Base-by-base conservation (phyloP, 805 yeast species). In the Yamadazyma philogaea region DNA sequence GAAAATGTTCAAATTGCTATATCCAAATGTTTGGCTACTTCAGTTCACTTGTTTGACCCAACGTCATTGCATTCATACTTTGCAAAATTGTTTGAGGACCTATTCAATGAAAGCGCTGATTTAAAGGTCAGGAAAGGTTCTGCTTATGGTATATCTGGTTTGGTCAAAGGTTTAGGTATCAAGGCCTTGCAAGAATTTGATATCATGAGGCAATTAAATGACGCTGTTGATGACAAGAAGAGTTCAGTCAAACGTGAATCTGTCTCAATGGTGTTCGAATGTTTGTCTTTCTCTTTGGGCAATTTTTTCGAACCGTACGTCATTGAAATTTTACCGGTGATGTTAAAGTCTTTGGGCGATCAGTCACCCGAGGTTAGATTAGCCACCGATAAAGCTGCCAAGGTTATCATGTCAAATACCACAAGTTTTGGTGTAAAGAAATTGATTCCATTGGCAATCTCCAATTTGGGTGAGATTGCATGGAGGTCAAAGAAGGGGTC, bases 401-500 rank as follows among this genome's bases (percentile, higher is more conserved):
- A 86, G 54, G 78, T 78, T 38, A 84, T 93, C 48, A 93, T 93
- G 99, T 79, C 83, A 40, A 77, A 82, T 54, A 87, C 98, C 4
- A 89, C 98, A 2, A 81, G 95, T 48, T 93, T 71, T 62, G 99
- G 99, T 65, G 87, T 93, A 44, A 86, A 84, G 57, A 82, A 84
- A 51, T 74, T 93, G 61, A 89, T 93, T 60, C 99, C 99, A 2
- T 73, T 91, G 44, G 95, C 97, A 0, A 78, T 91, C 45, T 78
- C 81, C 24, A 87, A 87, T 51, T 72, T 93, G 53, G 95, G 89
- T 53, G 95, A 87, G 47, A 81, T 83, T 43, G 84, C 95, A 0
- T 93, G 99, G 99, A 78, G 99, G 67, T 81, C 96, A 0, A 93
- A 93, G 68, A 87, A 89, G 66, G 99, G 98, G 3, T 87, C 98